Base-by-base conservation (phyloP, 257 asterid genomes). In the Solanum virginianum region DNA sequence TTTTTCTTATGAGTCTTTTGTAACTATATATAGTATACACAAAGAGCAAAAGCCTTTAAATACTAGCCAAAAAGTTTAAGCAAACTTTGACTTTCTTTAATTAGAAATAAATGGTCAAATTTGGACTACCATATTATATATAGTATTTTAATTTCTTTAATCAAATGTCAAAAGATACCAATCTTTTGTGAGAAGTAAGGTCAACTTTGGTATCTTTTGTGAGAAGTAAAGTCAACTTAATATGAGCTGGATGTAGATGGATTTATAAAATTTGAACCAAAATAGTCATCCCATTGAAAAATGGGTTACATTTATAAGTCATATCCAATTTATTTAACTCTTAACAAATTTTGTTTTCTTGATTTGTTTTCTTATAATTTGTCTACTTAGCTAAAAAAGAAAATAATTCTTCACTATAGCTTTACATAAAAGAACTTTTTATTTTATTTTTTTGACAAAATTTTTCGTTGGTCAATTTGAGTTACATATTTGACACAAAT, bases 191-290 rank as follows among this genome's bases (percentile, higher is more conserved):
- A n/a, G 3, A 22, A 0, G 22, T 10, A 60, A 22, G 10, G 11
- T 18, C 2, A 5, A 0, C 3, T 1, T 3, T n/a, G n/a, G n/a
- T n/a, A 60, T n/a, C 6, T 60, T 60, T 60, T n/a, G 3, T 15
- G 22, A n/a, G 3, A 22, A 0, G 22, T 10, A 60, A 22, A 4
- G 11, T 18, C 2, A 5, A 0, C 3, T 1, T 3, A 1, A 11
- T 4, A 2, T 22, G 17, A 11, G 29, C 36, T 60, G 26, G 10
- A 22, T 60, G 22, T 22, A 60, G 1, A 24, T 1, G 4, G 1
- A 22, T 60, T 29, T 29, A 29, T 1, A 60, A 60, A 60, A 60
- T 22, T 49, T 2, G 5, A 11, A 10, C 0, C 16, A 51, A 51
- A 51, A 51, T 29, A 2, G 32, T 29, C 0, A 7, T 5, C 8